Base-by-base conservation (phyloP, 306 rosid species). In the Fragaria ananassa region DNA sequence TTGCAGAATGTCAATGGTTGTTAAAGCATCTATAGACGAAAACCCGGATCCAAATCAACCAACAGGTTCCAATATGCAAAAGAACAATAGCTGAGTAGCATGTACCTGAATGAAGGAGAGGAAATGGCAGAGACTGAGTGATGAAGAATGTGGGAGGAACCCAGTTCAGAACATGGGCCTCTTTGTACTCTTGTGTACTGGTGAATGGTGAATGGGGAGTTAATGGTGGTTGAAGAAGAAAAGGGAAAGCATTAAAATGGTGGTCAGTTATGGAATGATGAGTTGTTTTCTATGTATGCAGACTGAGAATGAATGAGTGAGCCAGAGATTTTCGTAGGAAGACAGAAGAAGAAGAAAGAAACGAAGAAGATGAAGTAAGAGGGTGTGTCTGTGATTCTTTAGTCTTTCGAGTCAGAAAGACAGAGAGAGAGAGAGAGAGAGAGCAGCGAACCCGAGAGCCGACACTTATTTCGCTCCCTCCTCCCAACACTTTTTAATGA, bases 361-460 rank as follows among this genome's bases (percentile, higher is more conserved):
- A 54, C 1, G 61, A 53, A 18, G 58, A 53, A 53, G 58, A 31
- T 3, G 35, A 31, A 31, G 35, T 31, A 53, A 53, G 23, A 53
- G 60, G 54, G n/a, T 45, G 70, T 44, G 44, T 60, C 46, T 51
- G 51, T 68, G 77, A 64, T 49, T 34, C 12, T 57, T 8, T 2
- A n/a, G 60, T 54, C 10, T 53, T 1, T 53, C 60, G 60, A n/a
- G 23, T 19, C 44, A 41, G 44, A 41, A 2, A 8, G 44, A 41
- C 44, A 10, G 1, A 29, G 31, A 41, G 34, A 41, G 44, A 29
- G 31, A 1, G 31, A 29, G 53, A 49, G 34, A 17, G 14, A 10
- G 18, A 23, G 83, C 81, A 63, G 79, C 80, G 80, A 80, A 82
- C 81, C 76, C 83, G 76, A 81, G 84, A 82, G 71, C 88, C 93